Evolutionary conservation across 148 eudicot genomes (phyloP).

Genomic region (Talinum fruticosum): DNA sequence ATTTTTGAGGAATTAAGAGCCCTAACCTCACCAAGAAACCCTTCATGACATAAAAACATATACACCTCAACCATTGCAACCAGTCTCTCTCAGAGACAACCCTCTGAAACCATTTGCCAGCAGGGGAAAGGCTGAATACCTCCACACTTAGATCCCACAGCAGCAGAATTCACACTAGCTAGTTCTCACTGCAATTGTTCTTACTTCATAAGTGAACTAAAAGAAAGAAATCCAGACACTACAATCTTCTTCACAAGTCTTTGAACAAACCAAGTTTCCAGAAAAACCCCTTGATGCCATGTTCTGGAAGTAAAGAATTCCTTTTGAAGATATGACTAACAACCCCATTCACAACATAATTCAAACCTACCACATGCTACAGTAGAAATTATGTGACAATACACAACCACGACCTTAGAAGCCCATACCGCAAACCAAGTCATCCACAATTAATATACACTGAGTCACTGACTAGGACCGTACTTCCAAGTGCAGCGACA

Average conservation of each 20-base stretch:
- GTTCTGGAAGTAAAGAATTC: background rate
- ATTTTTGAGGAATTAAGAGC: background rate
- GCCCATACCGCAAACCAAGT: too few relatives aligned
- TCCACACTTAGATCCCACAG: background rate
- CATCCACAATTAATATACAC: background rate
- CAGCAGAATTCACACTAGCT: background rate
- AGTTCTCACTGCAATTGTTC: background rate
- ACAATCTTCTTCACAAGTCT: background rate
- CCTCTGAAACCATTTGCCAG: background rate
- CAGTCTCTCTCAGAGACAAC: background rate
- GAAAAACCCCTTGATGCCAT: background rate
- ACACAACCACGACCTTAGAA: too few relatives aligned
- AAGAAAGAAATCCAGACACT: background rate
- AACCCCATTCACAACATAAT: background rate
- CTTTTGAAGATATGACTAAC: background rate
- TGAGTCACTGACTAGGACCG: background rate
- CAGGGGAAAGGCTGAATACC: background rate
- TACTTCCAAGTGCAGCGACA: background rate
- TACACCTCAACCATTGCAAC: background rate
- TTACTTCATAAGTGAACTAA: background rate
- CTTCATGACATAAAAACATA: background rate
- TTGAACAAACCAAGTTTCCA: background rate
- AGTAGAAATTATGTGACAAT: too few relatives aligned
- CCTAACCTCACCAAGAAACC: background rate
- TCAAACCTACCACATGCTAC: too few relatives aligned